Conservation (phyloP, 2,329 filamentous ascomycete species). For the Verticillium zaregamsianum region DNA sequence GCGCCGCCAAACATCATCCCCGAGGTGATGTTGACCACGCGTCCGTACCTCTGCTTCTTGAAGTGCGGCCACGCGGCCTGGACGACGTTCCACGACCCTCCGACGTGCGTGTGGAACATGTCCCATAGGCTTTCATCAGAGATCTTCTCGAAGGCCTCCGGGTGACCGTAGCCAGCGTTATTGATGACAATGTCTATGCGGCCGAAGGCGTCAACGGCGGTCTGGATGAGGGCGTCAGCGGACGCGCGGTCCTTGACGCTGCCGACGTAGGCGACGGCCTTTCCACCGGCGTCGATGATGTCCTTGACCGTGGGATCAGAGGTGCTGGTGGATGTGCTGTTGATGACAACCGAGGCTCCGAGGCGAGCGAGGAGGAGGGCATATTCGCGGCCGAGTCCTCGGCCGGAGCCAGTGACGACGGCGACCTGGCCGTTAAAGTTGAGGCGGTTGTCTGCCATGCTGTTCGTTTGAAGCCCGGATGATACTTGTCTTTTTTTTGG, state of each 20-base stretch:
- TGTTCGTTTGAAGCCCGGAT: neutral
- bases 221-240: too few species aligned
- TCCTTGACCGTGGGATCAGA: neutral
- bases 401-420: slow-evolving; percentile 16
- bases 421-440: slow-evolving; percentile 10
- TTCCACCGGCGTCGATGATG: too few species aligned
- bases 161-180: too few species aligned
- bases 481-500: too few species aligned
- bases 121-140: neutral
- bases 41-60: neutral
- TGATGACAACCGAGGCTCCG: slow-evolving; percentile 15
- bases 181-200: too few species aligned
- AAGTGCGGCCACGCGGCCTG: neutral
- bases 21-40: neutral
- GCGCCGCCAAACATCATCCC: too few species aligned
- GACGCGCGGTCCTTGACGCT: too few species aligned
- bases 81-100: neutral
- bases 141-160: neutral
- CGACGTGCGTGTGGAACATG: neutral
- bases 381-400: slow-evolving; percentile 17
- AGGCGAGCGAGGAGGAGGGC: slow-evolving; percentile 13
- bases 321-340: slow-evolving; percentile 2
- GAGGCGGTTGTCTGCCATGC: neutral
- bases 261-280: too few species aligned
- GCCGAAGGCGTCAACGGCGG: too few species aligned